Conservation (phyloP, 257 asterid species). For the Solanum neorickii region DNA sequence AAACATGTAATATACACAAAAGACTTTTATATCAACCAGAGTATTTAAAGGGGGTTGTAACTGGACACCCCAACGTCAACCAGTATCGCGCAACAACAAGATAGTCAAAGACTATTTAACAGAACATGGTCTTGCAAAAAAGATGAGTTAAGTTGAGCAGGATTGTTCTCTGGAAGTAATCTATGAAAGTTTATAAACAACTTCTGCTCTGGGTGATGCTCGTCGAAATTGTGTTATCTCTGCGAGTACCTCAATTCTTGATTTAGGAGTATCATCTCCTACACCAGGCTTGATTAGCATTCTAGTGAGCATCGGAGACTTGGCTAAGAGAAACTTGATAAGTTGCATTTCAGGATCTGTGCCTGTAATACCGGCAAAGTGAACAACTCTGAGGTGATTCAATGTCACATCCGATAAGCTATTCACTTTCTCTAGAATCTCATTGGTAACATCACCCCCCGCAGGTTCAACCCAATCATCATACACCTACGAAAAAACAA, state of each 20-base stretch:
- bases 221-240: not conserved
- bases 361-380: not conserved
- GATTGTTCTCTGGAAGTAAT: not conserved
- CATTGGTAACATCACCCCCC: not conserved
- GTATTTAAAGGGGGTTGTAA: not conserved
- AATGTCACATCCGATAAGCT: not conserved
- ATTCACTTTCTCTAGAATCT: not conserved
- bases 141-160: not conserved
- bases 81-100: not conserved
- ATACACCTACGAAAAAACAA: not conserved
- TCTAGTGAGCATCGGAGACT: not conserved
- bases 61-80: not conserved
- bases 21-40: not conserved
- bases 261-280: not conserved
- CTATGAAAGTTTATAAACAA: not conserved
- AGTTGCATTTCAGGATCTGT: not conserved
- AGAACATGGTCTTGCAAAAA: not conserved
- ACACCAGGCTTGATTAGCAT: not conserved
- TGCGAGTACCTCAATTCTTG: not conserved
- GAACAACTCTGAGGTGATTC: not conserved
- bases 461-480: not conserved
- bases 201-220: not conserved
- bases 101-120: not conserved
- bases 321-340: not conserved
- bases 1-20: not conserved